Percentiles rank a stretch among this genome's conserved stretches.
Evolutionary conservation across 805 yeast genomes (phyloP).

Genomic region (Candida morakotiae): DNA sequence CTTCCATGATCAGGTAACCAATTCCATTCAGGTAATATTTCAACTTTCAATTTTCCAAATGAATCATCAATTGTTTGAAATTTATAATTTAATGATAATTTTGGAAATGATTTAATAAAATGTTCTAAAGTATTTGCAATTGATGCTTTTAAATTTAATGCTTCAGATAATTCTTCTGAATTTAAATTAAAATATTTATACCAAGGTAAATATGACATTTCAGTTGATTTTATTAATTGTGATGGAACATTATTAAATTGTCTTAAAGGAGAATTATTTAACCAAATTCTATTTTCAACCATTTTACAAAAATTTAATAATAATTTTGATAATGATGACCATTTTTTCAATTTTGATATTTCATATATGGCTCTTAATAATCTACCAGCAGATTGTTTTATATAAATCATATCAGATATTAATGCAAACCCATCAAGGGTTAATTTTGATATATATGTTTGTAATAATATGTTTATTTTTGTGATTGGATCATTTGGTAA

Average conservation of each 20-base stretch:
- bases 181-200: conserved; percentile 64
- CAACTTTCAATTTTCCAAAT: conserved; percentile 61
- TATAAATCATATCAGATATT: conserved; percentile 87
- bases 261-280: conserved; percentile 77
- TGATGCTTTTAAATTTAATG: conserved; percentile 61
- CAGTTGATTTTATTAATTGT: conserved; percentile 70
- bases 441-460: conserved; percentile 79
- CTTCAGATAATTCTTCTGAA: conserved; percentile 78
- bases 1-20: conserved; percentile 64
- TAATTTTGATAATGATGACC: conserved; percentile 61
- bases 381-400: conserved; percentile 91
- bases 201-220: conserved; percentile 83
- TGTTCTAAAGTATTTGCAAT: conserved; percentile 58
- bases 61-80: conserved; percentile 78
- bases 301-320: conserved; percentile 69
- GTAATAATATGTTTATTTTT: conserved; percentile 75
- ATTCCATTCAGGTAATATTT: conserved; percentile 65
- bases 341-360: conserved; percentile 61
- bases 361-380: conserved; percentile 82
- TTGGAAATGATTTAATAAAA: conserved; percentile 70
- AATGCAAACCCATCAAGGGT: conserved; percentile 83
- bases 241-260: conserved; percentile 67
- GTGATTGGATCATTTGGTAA: conserved; percentile 65
- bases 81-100: conserved; percentile 50
- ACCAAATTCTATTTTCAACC: conserved; percentile 82